Evolutionary conservation across 345 rosid species (phyloP).

Genomic region (Murraya paniculata): DNA sequence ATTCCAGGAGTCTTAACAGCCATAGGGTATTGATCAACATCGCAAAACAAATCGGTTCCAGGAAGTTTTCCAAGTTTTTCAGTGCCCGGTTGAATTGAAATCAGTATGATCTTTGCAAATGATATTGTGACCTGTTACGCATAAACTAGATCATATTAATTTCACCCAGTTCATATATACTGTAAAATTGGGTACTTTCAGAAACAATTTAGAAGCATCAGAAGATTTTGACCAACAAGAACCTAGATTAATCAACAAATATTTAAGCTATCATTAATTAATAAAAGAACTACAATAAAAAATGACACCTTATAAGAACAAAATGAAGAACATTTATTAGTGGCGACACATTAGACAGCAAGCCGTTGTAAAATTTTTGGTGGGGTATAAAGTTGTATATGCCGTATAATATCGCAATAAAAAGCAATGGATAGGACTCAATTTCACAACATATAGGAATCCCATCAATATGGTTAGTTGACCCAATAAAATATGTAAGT

Average conservation of each 20-base stretch:
- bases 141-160: not conserved
- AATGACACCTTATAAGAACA: too few species aligned
- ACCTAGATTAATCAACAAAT: not conserved
- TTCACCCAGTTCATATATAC: not conserved
- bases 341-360: not conserved
- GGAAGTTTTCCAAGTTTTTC: slow-evolving; percentile 75
- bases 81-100: slow-evolving; percentile 67
- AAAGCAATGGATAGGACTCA: not conserved
- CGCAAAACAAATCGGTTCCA: slow-evolving; percentile 49
- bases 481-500: not conserved
- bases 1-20: slow-evolving; percentile 57
- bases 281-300: not conserved
- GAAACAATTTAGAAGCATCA: not conserved
- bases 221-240: too few species aligned
- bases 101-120: slow-evolving; percentile 69
- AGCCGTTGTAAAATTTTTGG: not conserved
- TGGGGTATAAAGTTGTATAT: not conserved
- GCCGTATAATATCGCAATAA: not conserved
- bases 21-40: slow-evolving; percentile 76
- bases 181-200: not conserved
- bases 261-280: too few species aligned
- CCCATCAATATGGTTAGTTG: not conserved
- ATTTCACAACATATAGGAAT: not conserved
- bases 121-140: slow-evolving; percentile 63
- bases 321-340: not conserved